Evolutionary conservation across 2,329 filamentous ascomycete species (phyloP), one percentile per base, ranked within the genome.

Genomic region (Acrocalymma vagum): DNA sequence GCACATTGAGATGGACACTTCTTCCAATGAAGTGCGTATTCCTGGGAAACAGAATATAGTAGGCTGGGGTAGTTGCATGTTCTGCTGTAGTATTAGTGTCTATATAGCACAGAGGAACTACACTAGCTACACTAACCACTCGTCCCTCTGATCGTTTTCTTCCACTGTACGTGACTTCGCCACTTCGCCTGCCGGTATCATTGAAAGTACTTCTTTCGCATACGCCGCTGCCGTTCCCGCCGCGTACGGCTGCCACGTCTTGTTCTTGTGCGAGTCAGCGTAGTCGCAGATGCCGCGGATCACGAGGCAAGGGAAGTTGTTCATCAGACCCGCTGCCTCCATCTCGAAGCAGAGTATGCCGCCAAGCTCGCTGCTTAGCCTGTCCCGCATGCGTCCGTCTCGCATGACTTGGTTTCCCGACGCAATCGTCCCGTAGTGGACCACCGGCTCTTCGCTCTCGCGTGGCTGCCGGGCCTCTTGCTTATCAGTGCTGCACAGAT

Each of bases 371-470:
- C 27, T 36, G 30, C 45, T 44, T 46, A 75, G 48, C 1, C 14
- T 18, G 35, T 77, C 73, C 9, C 73, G 63, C 11, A 65, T 46
- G 9, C 52, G 29, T 1, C 63, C 72, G 9, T 67, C 68, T 38
- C 70, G 73, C 43, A 78, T 70, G 1, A 77, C 69, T 1, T 55
- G 65, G 35, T 77, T 68, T 11, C 67, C 72, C 0, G 72, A 75
- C 5, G 63, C 73, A 1, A 76, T 60, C 1, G 48, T 37, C 0
- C 74, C 73, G 20, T 76, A 51, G 35, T 73, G 68, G 1, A 76
- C 42, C 1, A 14, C 39, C 26, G 66, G 59, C 8, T 48, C 33
- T 29, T 24, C 39, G 29, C 30, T 29, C 18, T 33, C 36, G 42
- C 39, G 48, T 23, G 20, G 20, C 22, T 22, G 10, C 20, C 47